Percentiles rank a stretch among this genome's conserved stretches.
Conservation (phyloP, 306 rosid species). For the Prunus dulcis region DNA sequence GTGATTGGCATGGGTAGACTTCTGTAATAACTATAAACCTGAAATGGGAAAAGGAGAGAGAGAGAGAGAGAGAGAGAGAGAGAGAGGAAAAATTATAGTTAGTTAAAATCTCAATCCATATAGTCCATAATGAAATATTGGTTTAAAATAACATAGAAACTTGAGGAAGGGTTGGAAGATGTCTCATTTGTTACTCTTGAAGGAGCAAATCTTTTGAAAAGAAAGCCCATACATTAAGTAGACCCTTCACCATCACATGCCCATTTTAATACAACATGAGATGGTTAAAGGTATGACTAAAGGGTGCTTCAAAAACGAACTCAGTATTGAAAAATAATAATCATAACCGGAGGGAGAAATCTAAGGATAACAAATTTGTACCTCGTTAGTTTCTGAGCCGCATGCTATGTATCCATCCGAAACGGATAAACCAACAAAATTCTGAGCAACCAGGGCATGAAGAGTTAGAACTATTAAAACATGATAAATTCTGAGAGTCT, state of each 20-base stretch:
- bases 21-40: conserved; percentile 66
- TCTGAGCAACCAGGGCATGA: conserved; percentile 36
- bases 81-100: neutral
- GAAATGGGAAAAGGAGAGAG: conserved; percentile 24
- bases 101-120: neutral
- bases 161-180: neutral
- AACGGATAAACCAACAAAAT: conserved; percentile 72
- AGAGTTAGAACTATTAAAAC: conserved; percentile 23
- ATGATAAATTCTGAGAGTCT: neutral
- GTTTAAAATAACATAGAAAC: neutral
- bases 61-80: neutral
- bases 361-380: conserved; percentile 4
- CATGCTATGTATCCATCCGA: conserved; percentile 64
- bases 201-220: neutral
- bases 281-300: neutral
- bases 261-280: conserved; percentile 1
- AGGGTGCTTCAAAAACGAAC: neutral
- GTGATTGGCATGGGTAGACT: conserved; percentile 60
- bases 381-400: conserved; percentile 87
- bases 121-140: neutral
- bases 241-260: neutral
- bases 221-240: neutral
- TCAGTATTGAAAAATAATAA: conserved; percentile 7
- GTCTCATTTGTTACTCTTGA: neutral
- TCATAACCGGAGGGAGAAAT: conserved; percentile 1